Base-by-base conservation (phyloP, 768 basidiomycete genomes). In the Candolleomyces eurysporus region DNA sequence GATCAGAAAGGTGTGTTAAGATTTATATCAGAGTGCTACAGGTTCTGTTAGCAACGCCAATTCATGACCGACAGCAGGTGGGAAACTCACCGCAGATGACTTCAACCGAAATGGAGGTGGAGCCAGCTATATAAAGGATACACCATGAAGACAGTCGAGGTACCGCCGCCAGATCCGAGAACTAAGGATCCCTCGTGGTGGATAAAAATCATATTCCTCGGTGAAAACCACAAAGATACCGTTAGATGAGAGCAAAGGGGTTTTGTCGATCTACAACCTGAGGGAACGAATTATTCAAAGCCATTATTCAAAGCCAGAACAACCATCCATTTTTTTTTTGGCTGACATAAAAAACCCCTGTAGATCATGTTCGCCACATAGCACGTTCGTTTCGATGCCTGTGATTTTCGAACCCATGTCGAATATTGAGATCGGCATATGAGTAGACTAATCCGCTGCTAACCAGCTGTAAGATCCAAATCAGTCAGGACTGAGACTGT, bases 301-400 rank as follows among this genome's bases (percentile, higher is more conserved):
- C 88, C 49, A 98, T 72, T 5, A 99, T n/a, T n/a, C n/a, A n/a
- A n/a, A n/a, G n/a, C n/a, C n/a, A n/a, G n/a, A n/a, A n/a, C n/a
- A n/a, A n/a, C n/a, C 97, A 4, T 97, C 93, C 85, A 90, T 93
- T 77, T 92, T 91, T 92, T 70, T 92, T 92, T 68, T 99, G 97
- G 54, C 94, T 94, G 67, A 99, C 95, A 74, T 98, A 99, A 9
- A 72, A 88, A 92, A 19, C 91, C 92, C 76, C 89, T 92, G 78
- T 90, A 94, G 48, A 98, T 91, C 92, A 96, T 91, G 70, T 96
- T 96, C 31, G 95, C 94, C 8, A 97, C 86, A 56, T 95, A 83
- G 72, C 95, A 97, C 70, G 8, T 86, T 79, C 22, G 91, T 84
- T 13, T 87, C 83, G 61, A 85, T 82, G 3, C 89, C 91, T 4